These are phyloP conservation scores for Discostella stelligeroides DNA, from an alignment of 108 stramenopile genomes.

Conservation along the genomic window DNA sequence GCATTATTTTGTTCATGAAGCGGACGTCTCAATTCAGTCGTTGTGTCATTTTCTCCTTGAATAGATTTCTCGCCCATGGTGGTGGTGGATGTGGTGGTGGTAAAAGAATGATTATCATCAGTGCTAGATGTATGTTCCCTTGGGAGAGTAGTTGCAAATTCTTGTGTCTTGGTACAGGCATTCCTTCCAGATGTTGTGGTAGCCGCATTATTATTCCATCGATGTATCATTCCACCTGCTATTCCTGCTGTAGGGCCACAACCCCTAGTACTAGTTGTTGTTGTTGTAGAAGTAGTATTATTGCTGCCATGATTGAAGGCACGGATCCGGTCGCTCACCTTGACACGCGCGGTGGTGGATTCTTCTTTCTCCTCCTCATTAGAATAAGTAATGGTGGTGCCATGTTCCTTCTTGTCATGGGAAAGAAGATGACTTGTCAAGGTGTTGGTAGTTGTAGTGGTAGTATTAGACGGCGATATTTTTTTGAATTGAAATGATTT, in stretches of 20 bases:
- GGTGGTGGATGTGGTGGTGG: no score
- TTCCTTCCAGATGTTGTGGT: no score
- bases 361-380: not conserved
- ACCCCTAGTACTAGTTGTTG: not conserved
- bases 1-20: no score
- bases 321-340: slow-evolving; percentile 4
- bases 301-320: not conserved
- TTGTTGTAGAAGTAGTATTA: not conserved
- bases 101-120: no score
- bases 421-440: no score
- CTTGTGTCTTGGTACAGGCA: no score
- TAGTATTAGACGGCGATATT: not conserved
- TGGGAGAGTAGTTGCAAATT: no score
- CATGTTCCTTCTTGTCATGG: not conserved
- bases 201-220: no score
- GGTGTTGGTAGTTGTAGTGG: no score
- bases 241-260: not conserved
- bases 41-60: not conserved
- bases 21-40: no score
- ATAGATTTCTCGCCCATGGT: not conserved
- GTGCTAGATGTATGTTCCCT: no score
- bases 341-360: not conserved
- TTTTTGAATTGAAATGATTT: no score
- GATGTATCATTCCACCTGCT: not conserved
- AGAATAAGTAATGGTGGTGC: not conserved